Base-by-base conservation (phyloP, 1,284 basidiomycete species). In the Cutaneotrichosporon cavernicola region DNA sequence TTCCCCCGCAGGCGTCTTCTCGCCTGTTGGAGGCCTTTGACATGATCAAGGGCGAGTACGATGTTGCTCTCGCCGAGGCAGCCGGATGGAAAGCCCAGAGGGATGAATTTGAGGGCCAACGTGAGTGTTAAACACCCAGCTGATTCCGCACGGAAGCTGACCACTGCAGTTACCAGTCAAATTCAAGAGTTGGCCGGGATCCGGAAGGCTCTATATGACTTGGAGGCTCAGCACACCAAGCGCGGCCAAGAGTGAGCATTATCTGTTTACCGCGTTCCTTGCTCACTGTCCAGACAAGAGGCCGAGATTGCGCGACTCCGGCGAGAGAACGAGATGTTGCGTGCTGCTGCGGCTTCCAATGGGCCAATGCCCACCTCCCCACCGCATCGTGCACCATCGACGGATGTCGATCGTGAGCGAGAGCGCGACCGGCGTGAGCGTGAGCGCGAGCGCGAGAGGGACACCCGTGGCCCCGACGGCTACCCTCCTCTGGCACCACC, bases 31-130 rank as follows among this genome's bases (percentile, higher is more conserved):
- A 95, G 65, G 86, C 89, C 40, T 87, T 97, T 70, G 92, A 96
- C 60, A 84, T 86, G 66, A 89, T 97, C 75, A 86, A 89, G 69
- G 86, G 88, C 62, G 95, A 97, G 82, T 95, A 92, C 74, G 94
- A 97, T 65, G 82, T 83, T 59, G 82, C 95, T 65, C 83, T 86
- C 16, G 83, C 85, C 65, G 93, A 97, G 77, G 83, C 90, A 58
- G 83, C 81, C 22, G 75, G 86, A 32, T 84, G 91, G 73, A 87
- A 91, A 68, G 84, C 82, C 40, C 91, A 96, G 81, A 83, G 91
- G 62, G 94, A 97, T 73, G 94, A 97, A 67, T 91, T 89, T 78
- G 94, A 97, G 79, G 84, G 84, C 18, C 92, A 94, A 84, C 85
- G 93, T 93, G 70, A 66, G 86, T 80, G 31, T 36, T n/a, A n/a